Evolutionary conservation across 2,329 filamentous ascomycete species (phyloP).

Genomic region (Aureobasidium sp.): DNA sequence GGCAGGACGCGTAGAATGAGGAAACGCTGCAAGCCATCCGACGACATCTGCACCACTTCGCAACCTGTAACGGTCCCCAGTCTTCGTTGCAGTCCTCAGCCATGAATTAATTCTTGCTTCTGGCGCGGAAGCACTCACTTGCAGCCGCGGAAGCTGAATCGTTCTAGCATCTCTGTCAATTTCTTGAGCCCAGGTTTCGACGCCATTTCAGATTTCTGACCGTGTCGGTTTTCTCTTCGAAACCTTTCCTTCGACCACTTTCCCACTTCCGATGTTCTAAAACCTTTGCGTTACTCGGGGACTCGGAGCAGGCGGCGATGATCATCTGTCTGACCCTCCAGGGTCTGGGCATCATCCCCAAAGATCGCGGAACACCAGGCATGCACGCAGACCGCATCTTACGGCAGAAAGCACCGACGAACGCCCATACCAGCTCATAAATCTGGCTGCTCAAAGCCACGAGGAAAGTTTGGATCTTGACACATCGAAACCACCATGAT

Average conservation of each 20-base stretch:
- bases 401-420: slow-evolving; percentile 13
- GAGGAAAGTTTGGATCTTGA: slow-evolving; percentile 7
- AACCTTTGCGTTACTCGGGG: background rate
- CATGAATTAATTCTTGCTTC: background rate
- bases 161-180: background rate
- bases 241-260: background rate
- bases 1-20: background rate
- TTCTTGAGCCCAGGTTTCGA: slow-evolving; percentile 4
- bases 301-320: too few relatives aligned
- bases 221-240: background rate
- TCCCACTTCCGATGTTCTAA: slow-evolving; percentile 7
- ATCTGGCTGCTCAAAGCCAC: slow-evolving; percentile 7
- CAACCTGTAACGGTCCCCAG: slow-evolving; percentile 14
- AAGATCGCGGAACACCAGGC: background rate
- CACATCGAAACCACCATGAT: slow-evolving; percentile 8
- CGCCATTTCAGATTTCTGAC: too few relatives aligned
- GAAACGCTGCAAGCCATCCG: slow-evolving; percentile 13
- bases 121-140: slow-evolving; percentile 7
- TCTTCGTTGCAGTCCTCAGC: slow-evolving; percentile 2
- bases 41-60: slow-evolving; percentile 5
- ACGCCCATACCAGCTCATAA: slow-evolving; percentile 9
- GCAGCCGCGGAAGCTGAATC: slow-evolving; percentile 10
- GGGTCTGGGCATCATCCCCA: slow-evolving; percentile 3
- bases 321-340: background rate
- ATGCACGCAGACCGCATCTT: background rate